Conservation (phyloP, 164 flowering plant species). For the Vitis riparia region DNA sequence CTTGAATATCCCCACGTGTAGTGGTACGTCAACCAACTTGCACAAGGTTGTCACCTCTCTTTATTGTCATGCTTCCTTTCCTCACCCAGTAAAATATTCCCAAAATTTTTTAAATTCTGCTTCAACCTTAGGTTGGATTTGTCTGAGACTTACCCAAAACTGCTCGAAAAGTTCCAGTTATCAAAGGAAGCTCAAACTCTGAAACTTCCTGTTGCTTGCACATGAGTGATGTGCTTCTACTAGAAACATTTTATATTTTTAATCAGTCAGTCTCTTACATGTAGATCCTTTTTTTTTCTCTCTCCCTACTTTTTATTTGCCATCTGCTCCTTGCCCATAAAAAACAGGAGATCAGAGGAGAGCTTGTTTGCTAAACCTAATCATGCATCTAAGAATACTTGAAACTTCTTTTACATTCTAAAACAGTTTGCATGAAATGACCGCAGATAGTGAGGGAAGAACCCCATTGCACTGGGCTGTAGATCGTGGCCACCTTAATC, state of each 20-base stretch:
- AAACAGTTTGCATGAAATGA: constrained; percentile 5
- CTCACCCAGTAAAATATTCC: not conserved
- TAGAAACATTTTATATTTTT: not conserved
- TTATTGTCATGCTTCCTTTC: not conserved
- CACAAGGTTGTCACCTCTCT: not conserved
- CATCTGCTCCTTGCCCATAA: not conserved
- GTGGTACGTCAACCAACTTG: not conserved
- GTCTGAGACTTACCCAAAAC: not conserved
- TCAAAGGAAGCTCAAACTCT: not conserved
- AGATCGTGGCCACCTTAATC: constrained; percentile 80
- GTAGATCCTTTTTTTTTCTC: not conserved
- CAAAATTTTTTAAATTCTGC: not conserved
- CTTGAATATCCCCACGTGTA: too few species aligned
- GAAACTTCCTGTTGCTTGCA: not conserved
- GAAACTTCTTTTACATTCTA: not conserved
- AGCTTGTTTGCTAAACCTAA: not conserved
- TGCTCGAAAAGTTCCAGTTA: not conserved
- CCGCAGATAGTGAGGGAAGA: constrained; percentile 92
- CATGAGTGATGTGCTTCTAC: not conserved
- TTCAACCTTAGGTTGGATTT: not conserved
- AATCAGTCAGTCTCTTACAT: not conserved
- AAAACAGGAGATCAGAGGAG: not conserved
- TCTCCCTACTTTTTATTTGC: not conserved
- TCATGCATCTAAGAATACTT: not conserved
- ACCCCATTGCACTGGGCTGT: constrained; percentile 98